Evolutionary conservation across 1,284 basidiomycete genomes (phyloP), one percentile per base, ranked within the genome.

Genomic region (Fomitopsis palustris): DNA sequence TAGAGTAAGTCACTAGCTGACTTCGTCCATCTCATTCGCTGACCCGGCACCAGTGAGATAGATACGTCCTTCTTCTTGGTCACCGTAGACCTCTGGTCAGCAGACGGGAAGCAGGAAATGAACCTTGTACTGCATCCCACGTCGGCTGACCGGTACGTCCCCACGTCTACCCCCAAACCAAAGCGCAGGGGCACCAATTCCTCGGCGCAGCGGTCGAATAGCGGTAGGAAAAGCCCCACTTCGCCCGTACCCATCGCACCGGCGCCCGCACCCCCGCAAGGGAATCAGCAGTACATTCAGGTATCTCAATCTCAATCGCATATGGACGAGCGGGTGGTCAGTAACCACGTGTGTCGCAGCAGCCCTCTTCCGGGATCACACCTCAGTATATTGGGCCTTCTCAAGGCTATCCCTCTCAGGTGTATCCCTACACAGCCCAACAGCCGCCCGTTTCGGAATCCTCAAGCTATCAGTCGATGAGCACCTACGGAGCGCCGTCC

Each of bases 121-220:
- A 95, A 95, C 70, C 84, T 95, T 23, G 92, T 95, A 53, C 78
- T 93, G 31, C 91, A 94, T 70, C 92, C 92, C 0, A 89, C 90
- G 1, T 87, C 88, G 3, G 77, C 83, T 1, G 90, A 92, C 69
- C 85, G 89, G 55, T 88, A 87, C 69, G 78, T 82, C 17, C 81
- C 87, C 2, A 70, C 83, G 1, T 76, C 81, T 59, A 70, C 81
- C 3, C 68, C 81, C 37, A 90, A 88, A 81, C 62, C 75, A 38
- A 71, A 71, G 56, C 69, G 71, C 75, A 66, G 83, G 76, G 65
- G 75, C 21, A 69, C 70, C 10, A 65, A 62, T 19, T 61, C 66
- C 14, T 67, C 70, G 4, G 63, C 59, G 43, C 68, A 68, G 51
- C 61, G 65, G 21, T 61, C 69, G 1, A 63, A 56, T 39, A 61